Conservation (phyloP, 768 basidiomycete genomes). For the Rhizopogon vinicolor region DNA sequence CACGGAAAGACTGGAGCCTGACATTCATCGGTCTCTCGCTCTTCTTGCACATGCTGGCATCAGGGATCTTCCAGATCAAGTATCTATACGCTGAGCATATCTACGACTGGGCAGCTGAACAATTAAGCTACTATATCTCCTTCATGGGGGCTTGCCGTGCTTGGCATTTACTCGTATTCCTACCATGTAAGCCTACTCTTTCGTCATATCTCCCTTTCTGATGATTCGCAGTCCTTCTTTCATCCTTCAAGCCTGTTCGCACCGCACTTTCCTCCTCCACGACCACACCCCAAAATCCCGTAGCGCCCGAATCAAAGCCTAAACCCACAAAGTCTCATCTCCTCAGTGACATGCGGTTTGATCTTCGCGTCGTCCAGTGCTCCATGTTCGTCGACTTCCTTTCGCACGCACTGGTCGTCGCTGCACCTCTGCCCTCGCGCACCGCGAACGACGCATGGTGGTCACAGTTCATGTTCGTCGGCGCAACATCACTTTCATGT, state of each 20-base stretch:
- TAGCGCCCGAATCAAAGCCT: constrained; percentile 36
- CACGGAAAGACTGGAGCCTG: constrained; percentile 67
- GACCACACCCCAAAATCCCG: constrained; percentile 1
- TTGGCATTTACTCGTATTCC: constrained; percentile 57
- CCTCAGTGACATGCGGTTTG: constrained; percentile 60
- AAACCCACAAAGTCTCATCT: constrained; percentile 48
- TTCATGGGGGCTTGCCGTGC: constrained; percentile 63
- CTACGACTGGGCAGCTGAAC: constrained; percentile 62
- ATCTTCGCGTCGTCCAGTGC: constrained; percentile 56
- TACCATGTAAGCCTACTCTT: constrained; percentile 51
- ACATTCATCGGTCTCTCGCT: constrained; percentile 60
- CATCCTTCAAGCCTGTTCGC: constrained; percentile 49
- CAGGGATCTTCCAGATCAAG: constrained; percentile 71
- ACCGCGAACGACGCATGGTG: constrained; percentile 11
- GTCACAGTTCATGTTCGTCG: constrained; percentile 47
- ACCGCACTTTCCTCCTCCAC: not conserved
- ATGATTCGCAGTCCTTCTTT: constrained; percentile 47
- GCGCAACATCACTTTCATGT: constrained; percentile 55
- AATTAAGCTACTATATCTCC: constrained; percentile 76
- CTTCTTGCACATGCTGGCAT: constrained; percentile 61
- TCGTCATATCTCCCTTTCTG: constrained; percentile 27
- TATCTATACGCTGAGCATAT: constrained; percentile 75
- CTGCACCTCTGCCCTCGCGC: constrained; percentile 43
- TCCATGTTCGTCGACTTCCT: constrained; percentile 67
- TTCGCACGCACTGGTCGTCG: constrained; percentile 57